Conservation (phyloP, 176 grass and related monocot genomes). For the Zea luxurians region DNA sequence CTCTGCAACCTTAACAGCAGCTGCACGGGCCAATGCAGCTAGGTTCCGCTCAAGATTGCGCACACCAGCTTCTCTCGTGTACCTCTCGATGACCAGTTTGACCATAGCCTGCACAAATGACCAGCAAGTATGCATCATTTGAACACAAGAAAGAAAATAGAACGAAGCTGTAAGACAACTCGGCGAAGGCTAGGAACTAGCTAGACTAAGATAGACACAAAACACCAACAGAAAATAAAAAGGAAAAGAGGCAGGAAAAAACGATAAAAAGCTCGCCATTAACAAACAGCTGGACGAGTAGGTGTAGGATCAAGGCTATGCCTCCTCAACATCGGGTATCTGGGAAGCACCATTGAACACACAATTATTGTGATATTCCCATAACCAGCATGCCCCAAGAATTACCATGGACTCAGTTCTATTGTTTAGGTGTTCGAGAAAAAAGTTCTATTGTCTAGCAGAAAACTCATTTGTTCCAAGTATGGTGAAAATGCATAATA, state of each 20-base stretch:
- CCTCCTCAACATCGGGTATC: neutral
- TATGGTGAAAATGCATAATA: slow-evolving; percentile 23
- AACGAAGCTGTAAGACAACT: neutral
- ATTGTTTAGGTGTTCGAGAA: neutral
- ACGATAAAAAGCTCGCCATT: neutral
- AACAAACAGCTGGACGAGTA: neutral
- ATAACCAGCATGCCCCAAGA: neutral
- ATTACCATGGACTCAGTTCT: neutral
- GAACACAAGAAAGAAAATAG: neutral
- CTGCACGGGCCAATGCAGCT: slow-evolving; percentile 82
- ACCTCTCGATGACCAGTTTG: slow-evolving; percentile 84
- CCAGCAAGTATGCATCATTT: neutral
- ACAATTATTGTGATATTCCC: neutral
- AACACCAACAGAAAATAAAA: neutral
- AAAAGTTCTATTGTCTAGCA: neutral
- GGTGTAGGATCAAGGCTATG: neutral
- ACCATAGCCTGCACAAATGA: slow-evolving; percentile 64
- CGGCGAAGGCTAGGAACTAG: neutral
- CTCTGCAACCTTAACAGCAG: slow-evolving; percentile 91
- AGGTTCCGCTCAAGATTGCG: slow-evolving; percentile 84
- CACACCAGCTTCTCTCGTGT: slow-evolving; percentile 95
- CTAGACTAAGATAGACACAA: neutral
- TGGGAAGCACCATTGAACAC: neutral
- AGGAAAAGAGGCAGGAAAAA: neutral
- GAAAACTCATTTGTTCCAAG: neutral